These are phyloP conservation scores for Ambrosiella beaveri DNA, from an alignment of 2,329 filamentous ascomycete species.

Conservation along the genomic window DNA sequence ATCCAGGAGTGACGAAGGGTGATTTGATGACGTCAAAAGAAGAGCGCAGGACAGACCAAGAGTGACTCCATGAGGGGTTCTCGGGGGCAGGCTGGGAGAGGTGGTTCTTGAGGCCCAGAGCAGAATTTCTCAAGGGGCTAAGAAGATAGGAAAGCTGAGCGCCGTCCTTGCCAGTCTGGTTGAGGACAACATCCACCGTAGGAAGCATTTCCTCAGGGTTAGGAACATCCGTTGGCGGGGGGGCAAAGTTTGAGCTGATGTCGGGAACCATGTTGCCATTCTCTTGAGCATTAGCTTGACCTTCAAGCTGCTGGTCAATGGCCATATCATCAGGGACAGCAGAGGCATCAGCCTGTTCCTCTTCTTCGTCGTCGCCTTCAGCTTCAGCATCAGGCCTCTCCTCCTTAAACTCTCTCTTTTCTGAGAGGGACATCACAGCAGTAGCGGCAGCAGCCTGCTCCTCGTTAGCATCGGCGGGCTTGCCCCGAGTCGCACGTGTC, in stretches of 20 bases:
- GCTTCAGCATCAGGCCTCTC: background rate
- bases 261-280: conserved; percentile 14
- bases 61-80: conserved; percentile 11
- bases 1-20: conserved; percentile 17
- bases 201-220: conserved; percentile 9
- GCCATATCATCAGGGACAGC: conserved; percentile 8
- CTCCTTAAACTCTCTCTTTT: conserved; percentile 8
- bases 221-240: conserved; percentile 13
- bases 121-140: conserved; percentile 17
- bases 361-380: conserved; percentile 5
- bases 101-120: conserved; percentile 18
- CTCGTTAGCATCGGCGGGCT: conserved; percentile 6
- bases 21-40: conserved; percentile 17
- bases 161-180: conserved; percentile 7
- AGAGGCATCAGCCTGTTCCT: conserved; percentile 3
- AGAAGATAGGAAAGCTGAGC: conserved; percentile 16
- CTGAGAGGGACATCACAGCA: conserved; percentile 12
- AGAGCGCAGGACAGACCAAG: conserved; percentile 14
- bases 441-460: conserved; percentile 12
- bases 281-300: conserved; percentile 10
- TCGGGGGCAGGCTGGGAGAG: conserved; percentile 15
- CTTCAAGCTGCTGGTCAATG: conserved; percentile 9
- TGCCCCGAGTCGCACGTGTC: conserved; percentile 11
- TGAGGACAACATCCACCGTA: conserved; percentile 4
- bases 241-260: conserved; percentile 15